phyloP scores from a whole-genome alignment of 2,329 filamentous ascomycete genomes.

The Cytospora piceicola region DNA sequence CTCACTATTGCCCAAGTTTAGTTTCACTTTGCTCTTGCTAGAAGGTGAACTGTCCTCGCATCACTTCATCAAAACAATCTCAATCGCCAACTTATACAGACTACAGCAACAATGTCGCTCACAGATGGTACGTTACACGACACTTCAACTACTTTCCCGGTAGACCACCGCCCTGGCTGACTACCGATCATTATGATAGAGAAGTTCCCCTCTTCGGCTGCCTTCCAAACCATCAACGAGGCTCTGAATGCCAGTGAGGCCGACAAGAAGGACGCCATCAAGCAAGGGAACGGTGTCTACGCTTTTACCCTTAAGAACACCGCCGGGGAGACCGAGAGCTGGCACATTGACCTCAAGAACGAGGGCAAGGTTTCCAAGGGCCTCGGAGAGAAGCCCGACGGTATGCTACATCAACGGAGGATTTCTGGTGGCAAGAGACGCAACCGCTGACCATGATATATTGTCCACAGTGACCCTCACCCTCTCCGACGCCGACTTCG shows the following conservation, averaged over 20 bases:
- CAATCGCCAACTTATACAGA: not conserved
- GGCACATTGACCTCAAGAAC: slow-evolving; percentile 96
- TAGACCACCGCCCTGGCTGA: slow-evolving; percentile 1
- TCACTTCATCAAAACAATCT: not conserved
- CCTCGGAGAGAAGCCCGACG: slow-evolving; percentile 77
- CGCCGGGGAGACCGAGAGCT: slow-evolving; percentile 77
- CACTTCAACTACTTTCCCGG: not conserved
- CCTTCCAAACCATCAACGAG: slow-evolving; percentile 85
- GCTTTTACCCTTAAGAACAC: slow-evolving; percentile 92
- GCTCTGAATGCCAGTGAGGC: slow-evolving; percentile 70
- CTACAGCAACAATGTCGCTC: slow-evolving; percentile 65
- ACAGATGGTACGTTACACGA: slow-evolving; percentile 63
- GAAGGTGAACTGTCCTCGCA: not conserved
- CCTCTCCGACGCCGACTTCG: slow-evolving; percentile 86
- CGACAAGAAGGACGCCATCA: slow-evolving; percentile 82
- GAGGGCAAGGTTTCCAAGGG: slow-evolving; percentile 82
- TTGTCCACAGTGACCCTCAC: slow-evolving; percentile 73
- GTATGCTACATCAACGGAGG: slow-evolving; percentile 55
- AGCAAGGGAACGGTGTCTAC: slow-evolving; percentile 85
- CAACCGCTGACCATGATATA: slow-evolving; percentile 1
- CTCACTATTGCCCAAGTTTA: not conserved
- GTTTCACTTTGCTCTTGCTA: not conserved
- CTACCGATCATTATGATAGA: slow-evolving; percentile 48
- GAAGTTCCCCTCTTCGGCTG: slow-evolving; percentile 85
- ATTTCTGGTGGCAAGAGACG: not conserved